phyloP scores from a whole-genome alignment of 345 rosid species.

The Lumnitzera racemosa region DNA sequence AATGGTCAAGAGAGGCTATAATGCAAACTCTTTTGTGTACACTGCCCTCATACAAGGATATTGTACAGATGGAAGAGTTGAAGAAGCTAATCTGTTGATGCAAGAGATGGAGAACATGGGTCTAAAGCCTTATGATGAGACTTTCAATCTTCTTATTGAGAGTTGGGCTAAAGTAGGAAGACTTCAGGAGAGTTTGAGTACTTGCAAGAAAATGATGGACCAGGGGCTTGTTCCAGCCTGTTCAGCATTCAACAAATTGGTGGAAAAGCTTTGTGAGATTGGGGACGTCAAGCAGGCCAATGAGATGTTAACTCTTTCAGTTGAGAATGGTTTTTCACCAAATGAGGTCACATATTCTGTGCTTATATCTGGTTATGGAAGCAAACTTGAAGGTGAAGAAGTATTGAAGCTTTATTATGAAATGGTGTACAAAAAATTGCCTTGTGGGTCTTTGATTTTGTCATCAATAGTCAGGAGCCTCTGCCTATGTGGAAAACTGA shows the following conservation, averaged over 20 bases:
- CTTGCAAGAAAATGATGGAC: slow-evolving; percentile 42
- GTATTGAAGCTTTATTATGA: slow-evolving; percentile 62
- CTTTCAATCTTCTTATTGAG: slow-evolving; percentile 34
- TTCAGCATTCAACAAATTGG: slow-evolving; percentile 49
- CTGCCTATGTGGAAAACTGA: slow-evolving; percentile 36
- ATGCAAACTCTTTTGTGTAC: slow-evolving; percentile 44
- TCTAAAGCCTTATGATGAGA: slow-evolving; percentile 51
- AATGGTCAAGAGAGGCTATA: slow-evolving; percentile 69
- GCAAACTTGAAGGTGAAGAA: slow-evolving; percentile 37
- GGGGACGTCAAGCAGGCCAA: slow-evolving; percentile 39
- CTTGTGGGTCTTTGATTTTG: slow-evolving; percentile 31
- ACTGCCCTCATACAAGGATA: slow-evolving; percentile 47
- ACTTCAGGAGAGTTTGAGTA: slow-evolving; percentile 28
- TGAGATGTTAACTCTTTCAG: slow-evolving; percentile 27
- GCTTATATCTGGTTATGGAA: slow-evolving; percentile 41
- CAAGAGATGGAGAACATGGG: slow-evolving; percentile 47
- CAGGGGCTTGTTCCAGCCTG: slow-evolving; percentile 41
- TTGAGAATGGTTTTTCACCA: slow-evolving; percentile 55
- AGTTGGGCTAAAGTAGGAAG: slow-evolving; percentile 48
- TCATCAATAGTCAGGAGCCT: slow-evolving; percentile 38
- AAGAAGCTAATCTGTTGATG: slow-evolving; percentile 39
- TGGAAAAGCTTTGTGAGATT: slow-evolving; percentile 25
- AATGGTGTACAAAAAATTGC: slow-evolving; percentile 43
- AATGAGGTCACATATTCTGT: slow-evolving; percentile 37
- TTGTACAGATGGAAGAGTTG: slow-evolving; percentile 28